Conservation (phyloP, 192 early-diverging fungal species). For the Backusella luteola region DNA sequence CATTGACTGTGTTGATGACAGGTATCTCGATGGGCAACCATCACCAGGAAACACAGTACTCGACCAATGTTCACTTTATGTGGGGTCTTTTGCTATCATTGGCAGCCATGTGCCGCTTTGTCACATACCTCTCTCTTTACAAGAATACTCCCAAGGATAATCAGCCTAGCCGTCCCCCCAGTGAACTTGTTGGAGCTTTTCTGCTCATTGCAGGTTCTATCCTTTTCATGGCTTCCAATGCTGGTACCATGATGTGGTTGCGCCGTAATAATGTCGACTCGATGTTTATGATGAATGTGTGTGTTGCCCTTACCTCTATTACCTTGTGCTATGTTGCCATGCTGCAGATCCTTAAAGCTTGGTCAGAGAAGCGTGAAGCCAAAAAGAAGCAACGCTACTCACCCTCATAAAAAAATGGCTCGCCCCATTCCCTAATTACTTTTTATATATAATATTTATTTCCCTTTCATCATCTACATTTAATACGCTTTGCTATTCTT, state of each 20-base stretch:
- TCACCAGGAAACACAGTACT: slow-evolving; percentile 34
- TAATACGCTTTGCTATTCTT: background rate
- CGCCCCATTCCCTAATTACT: background rate
- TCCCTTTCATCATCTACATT: background rate
- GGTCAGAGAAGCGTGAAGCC: slow-evolving; percentile 28
- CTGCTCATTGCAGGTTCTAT: slow-evolving; percentile 30
- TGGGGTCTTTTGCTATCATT: slow-evolving; percentile 33
- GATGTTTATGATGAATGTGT: slow-evolving; percentile 42
- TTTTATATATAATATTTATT: background rate
- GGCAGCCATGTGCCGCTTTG: slow-evolving; percentile 27
- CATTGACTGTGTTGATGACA: slow-evolving; percentile 32
- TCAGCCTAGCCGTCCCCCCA: slow-evolving; percentile 27
- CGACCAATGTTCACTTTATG: slow-evolving; percentile 33
- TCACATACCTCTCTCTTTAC: slow-evolving; percentile 33
- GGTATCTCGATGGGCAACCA: slow-evolving; percentile 42
- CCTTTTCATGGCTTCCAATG: slow-evolving; percentile 40
- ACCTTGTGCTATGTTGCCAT: slow-evolving; percentile 27
- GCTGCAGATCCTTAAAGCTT: slow-evolving; percentile 35
- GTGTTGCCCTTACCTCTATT: slow-evolving; percentile 31
- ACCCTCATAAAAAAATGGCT: background rate
- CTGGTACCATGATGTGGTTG: slow-evolving; percentile 34
- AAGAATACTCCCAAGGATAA: slow-evolving; percentile 4
- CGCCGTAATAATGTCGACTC: slow-evolving; percentile 25
- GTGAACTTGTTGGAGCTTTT: slow-evolving; percentile 32
- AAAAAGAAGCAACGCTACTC: slow-evolving; percentile 14